Percentiles rank a stretch among this genome's conserved stretches.
Evolutionary conservation across 2,329 filamentous ascomycete genomes (phyloP).

Genomic region (Hawksworthiomyces lignivorus): DNA sequence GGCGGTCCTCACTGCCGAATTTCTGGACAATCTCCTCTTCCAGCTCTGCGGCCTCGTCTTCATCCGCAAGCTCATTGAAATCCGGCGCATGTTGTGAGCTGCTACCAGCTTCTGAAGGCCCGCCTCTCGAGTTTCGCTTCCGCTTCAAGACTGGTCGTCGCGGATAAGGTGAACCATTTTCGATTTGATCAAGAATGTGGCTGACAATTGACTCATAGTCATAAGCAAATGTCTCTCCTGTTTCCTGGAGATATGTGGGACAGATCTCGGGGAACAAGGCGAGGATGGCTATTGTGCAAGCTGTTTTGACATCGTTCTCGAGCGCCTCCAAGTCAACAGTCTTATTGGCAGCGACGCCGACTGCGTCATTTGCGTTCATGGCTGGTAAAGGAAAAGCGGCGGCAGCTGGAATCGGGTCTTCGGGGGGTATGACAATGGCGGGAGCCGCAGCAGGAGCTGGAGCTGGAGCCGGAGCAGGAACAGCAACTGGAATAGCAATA

Average conservation of each 20-base stretch:
- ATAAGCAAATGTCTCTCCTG: constrained; percentile 22
- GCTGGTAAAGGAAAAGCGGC: too few relatives aligned
- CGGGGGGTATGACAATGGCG: too few relatives aligned
- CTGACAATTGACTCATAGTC: constrained; percentile 26
- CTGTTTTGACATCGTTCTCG: constrained; percentile 11
- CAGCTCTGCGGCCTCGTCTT: constrained; percentile 14
- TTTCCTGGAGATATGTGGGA: constrained; percentile 25
- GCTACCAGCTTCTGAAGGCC: not conserved
- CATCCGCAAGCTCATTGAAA: not conserved
- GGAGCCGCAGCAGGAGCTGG: not conserved
- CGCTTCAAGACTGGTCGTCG: constrained; percentile 29
- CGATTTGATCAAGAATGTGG: constrained; percentile 32
- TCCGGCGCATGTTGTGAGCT: too few relatives aligned
- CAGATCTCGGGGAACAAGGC: constrained; percentile 40
- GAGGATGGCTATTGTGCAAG: constrained; percentile 24
- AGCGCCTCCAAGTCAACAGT: not conserved
- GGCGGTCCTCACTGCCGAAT: constrained; percentile 18
- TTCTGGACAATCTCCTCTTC: constrained; percentile 13
- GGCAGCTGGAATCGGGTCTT: too few relatives aligned
- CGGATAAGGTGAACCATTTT: constrained; percentile 31
- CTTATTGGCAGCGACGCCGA: too few relatives aligned
- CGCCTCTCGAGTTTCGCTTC: constrained; percentile 24
- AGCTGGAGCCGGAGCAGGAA: not conserved
- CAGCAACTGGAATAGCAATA: too few relatives aligned
- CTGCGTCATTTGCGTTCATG: too few relatives aligned